A percentile compares a stretch with the other conserved stretches of the same genome.
Conservation (phyloP, 192 early-diverging fungal species). For the Coemansia reversa region DNA sequence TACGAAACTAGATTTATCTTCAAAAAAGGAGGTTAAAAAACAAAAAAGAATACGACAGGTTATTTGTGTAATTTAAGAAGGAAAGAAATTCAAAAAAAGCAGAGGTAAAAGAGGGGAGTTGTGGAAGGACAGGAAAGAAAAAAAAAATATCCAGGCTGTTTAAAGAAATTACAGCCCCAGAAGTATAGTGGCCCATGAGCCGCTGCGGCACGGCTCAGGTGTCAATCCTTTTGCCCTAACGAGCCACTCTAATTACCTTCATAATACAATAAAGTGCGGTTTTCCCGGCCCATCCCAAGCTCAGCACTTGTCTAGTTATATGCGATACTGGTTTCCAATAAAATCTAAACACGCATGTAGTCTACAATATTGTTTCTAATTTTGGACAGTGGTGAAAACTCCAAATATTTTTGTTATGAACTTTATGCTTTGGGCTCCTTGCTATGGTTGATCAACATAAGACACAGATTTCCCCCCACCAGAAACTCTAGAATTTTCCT, state of each 20-base stretch:
- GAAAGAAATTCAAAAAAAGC: conserved; percentile 7
- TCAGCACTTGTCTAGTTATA: no score
- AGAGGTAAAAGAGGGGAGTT: not conserved
- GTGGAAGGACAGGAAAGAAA: not conserved
- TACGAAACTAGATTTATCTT: conserved; percentile 19
- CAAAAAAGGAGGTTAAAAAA: conserved; percentile 13
- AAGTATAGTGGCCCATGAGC: not conserved
- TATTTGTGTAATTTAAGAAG: not conserved
- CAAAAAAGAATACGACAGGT: conserved; percentile 9
- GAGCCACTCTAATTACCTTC: no score
- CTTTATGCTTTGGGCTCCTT: no score
- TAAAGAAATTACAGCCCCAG: not conserved
- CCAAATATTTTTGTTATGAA: no score
- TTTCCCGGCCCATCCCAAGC: not conserved
- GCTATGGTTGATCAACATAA: no score
- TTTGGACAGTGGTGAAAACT: no score
- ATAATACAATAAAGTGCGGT: not conserved
- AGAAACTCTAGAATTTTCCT: not conserved
- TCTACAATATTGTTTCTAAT: no score
- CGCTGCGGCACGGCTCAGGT: not conserved
- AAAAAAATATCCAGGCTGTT: not conserved
- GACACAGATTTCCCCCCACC: no score
- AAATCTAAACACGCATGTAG: no score
- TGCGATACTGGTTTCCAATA: no score
- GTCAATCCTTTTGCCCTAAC: conserved; percentile 6